Evolutionary conservation across 2,329 filamentous ascomycete species (phyloP).

Genomic region (Scolecobasidium constrictum): DNA sequence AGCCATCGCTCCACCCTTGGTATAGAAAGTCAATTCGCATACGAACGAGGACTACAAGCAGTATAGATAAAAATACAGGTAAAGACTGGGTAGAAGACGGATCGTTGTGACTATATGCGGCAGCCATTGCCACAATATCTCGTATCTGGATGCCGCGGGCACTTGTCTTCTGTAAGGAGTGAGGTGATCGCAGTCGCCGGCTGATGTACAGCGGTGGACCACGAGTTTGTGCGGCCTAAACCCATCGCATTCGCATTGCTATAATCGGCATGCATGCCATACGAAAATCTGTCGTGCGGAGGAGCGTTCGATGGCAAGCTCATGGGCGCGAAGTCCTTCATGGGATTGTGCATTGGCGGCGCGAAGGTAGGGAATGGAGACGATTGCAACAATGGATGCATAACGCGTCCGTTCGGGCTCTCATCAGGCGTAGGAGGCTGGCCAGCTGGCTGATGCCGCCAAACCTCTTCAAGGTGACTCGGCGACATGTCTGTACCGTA

Average conservation of each 20-base stretch:
- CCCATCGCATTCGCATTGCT: conserved; percentile 11
- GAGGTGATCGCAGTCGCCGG: conserved; percentile 22
- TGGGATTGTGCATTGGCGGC: background rate
- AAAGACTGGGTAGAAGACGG: too few relatives aligned
- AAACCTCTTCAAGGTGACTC: conserved; percentile 58
- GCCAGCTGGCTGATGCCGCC: conserved; percentile 27
- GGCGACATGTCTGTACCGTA: conserved; percentile 56
- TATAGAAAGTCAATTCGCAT: too few relatives aligned
- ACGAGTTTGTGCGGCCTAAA: conserved; percentile 17
- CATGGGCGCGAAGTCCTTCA: conserved; percentile 4
- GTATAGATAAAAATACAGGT: too few relatives aligned
- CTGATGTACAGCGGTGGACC: conserved; percentile 25
- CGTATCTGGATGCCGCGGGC: conserved; percentile 15
- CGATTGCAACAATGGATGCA: conserved; percentile 23
- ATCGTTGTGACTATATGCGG: too few relatives aligned
- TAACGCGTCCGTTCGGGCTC: conserved; percentile 25
- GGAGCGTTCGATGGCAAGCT: conserved; percentile 23
- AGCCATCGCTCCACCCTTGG: too few relatives aligned
- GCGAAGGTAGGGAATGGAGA: conserved; percentile 17
- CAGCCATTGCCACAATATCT: conserved; percentile 16
- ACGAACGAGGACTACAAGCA: too few relatives aligned
- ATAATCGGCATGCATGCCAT: conserved; percentile 6
- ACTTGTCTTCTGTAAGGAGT: conserved; percentile 27
- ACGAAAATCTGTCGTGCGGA: conserved; percentile 4
- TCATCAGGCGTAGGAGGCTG: conserved; percentile 27